Evolutionary conservation across 495 filamentous ascomycete species (phyloP), one percentile per base, ranked within the genome.

Genomic region (Astrocystis sublimbata): DNA sequence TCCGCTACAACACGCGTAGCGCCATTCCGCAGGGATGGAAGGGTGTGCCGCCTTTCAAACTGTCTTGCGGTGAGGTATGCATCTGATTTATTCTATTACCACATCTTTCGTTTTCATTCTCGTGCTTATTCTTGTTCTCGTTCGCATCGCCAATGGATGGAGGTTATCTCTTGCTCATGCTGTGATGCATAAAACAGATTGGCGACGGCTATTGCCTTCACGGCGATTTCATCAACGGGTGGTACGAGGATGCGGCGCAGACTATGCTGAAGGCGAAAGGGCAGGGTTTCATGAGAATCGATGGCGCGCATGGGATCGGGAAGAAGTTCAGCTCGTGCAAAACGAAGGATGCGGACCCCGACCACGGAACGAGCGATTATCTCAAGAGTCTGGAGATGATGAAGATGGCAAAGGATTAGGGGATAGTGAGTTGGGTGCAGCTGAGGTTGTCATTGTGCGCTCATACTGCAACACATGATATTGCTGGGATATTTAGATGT

Each of bases 171-270:
- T 26, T 21, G 45, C n/a, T 49, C 24, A 30, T 30, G 0, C 46
- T 30, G 12, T 42, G 49, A 28, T 24, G 9, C 10, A 24, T 50
- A 30, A n/a, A 60, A 54, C 21, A 77, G 73, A 65, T 72, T 15
- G 74, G 74, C 6, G 74, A 70, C 6, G 74, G 74, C 5, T 76
- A 73, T 61, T 76, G 71, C 59, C 70, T 73, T 58, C 71, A 76
- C 33, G 72, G 74, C 2, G 74, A 76, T 45, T 73, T 75, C 36
- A 70, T 76, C 55, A 76, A 75, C 38, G 72, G 74, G 3, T 76
- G 74, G 72, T 75, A 62, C 23, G 68, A 72, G 31, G 74, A 76
- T 45, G 72, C 74, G 6, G 62, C 53, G n/a, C 64, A 69, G 66
- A 71, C 40, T 17, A 64, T 76, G 68, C 54, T 73, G 24, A 60